phyloP scores from a whole-genome alignment of 148 eudicot species.

The Heliamphora exappendiculata region DNA sequence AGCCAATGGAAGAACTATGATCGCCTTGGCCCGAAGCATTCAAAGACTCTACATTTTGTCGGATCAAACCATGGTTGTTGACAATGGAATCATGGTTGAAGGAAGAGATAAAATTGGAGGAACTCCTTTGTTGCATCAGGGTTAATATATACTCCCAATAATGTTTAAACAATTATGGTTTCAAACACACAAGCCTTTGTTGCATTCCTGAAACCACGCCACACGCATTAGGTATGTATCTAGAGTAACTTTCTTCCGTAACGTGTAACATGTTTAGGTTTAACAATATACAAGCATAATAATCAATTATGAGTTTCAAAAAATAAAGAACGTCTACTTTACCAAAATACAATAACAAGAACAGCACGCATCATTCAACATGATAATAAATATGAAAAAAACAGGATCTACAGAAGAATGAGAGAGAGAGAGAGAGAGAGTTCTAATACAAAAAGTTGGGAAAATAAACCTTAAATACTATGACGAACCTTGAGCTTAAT shows the following conservation, averaged over 20 bases:
- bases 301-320: neutral
- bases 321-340: neutral
- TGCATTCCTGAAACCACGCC: neutral
- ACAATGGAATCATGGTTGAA: constrained; percentile 33
- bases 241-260: neutral
- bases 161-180: neutral
- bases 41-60: neutral
- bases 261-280: neutral
- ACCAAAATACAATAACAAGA: neutral
- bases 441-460: neutral
- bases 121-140: constrained; percentile 40
- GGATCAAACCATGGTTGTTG: neutral
- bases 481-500: neutral
- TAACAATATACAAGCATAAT: neutral
- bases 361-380: neutral
- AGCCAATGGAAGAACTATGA: neutral
- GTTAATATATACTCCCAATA: neutral
- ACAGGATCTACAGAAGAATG: neutral
- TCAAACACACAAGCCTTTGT: neutral
- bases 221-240: neutral
- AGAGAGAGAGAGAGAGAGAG: neutral
- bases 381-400: neutral
- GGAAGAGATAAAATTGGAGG: constrained; percentile 28
- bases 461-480: neutral
- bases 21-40: neutral